Evolutionary conservation across 768 basidiomycete species (phyloP), one percentile per base, ranked within the genome.

Genomic region (Rhizopogon rudus): DNA sequence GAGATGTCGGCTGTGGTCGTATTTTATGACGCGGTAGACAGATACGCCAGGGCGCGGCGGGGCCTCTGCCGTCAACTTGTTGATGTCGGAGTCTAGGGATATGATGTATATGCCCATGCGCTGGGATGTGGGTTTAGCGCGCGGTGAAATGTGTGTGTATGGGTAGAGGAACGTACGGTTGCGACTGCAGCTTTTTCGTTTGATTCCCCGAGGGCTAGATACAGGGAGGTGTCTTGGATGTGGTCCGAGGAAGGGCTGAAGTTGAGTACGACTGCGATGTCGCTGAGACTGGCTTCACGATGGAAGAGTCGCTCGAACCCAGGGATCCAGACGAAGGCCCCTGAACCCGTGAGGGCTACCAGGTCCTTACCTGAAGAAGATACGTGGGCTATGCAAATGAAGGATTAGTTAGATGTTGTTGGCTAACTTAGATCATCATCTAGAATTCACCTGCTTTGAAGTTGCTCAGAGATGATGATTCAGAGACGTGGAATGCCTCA

Each of bases 141-240:
- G 13, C 12, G n/a, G 16, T 5, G 16, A 20, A 16, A 3, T 17
- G 31, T 40, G 3, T 1, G 14, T 13, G 9, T 17, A 28, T 16
- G 16, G 9, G 54, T 58, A 58, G 6, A 10, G 5, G 44, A 14
- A 67, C 75, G 14, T 48, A 82, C 83, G 16, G 79, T 82, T 31
- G 75, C 80, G 17, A 78, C 71, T 3, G 71, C 77, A 1, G 82
- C 67, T 53, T 77, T 66, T 14, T 68, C 72, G 42, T 76, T 63
- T 44, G 37, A 52, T n/a, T 56, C 52, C 22, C 78, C 78, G 35
- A 77, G 77, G 7, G 81, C 77, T 3, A 83, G 70, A 64, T 84
- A 83, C 40, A 70, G 64, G 0, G 81, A 77, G 9, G 69, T 59
- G 6, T 66, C 63, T 10, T 25, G 44, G 10, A 3, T 20, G 4